phyloP scores from a whole-genome alignment of 257 asterid species.

The Rubia yunnanensis region DNA sequence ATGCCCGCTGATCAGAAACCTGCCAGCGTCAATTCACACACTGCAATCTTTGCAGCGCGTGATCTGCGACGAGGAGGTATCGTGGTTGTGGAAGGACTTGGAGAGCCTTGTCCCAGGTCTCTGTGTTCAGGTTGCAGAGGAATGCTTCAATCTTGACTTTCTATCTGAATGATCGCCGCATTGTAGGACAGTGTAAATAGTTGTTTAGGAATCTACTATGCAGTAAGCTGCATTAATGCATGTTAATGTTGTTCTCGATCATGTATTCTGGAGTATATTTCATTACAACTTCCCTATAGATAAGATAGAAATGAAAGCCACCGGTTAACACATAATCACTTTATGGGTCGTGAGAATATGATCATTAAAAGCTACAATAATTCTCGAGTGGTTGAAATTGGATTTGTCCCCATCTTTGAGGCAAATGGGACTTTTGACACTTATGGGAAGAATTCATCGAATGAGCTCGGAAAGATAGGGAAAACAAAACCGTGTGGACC shows the following conservation, averaged over 20 bases:
- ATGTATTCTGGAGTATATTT: neutral
- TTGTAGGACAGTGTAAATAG: neutral
- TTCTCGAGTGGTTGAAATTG: neutral
- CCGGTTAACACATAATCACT: too few species aligned
- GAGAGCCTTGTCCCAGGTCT: conserved; percentile 48
- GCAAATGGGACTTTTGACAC: neutral
- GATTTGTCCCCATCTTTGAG: neutral
- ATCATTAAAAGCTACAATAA: neutral
- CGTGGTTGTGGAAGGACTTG: conserved; percentile 54
- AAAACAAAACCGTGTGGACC: conserved; percentile 15
- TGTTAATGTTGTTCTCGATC: neutral
- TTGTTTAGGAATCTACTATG: neutral
- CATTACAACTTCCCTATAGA: conserved; percentile 4
- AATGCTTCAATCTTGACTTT: conserved; percentile 75
- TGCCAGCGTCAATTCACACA: conserved; percentile 43
- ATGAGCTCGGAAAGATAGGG: neutral
- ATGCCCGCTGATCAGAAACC: conserved; percentile 44
- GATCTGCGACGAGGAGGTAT: conserved; percentile 67
- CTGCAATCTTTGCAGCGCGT: conserved; percentile 43
- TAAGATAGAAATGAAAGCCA: too few species aligned
- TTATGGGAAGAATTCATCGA: neutral
- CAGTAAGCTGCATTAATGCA: neutral
- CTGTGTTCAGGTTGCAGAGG: conserved; percentile 60
- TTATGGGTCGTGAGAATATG: too few species aligned
- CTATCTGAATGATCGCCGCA: conserved; percentile 35